Evolutionary conservation across 768 basidiomycete genomes (phyloP).

Genomic region (Leucosporidium creatinivorum): DNA sequence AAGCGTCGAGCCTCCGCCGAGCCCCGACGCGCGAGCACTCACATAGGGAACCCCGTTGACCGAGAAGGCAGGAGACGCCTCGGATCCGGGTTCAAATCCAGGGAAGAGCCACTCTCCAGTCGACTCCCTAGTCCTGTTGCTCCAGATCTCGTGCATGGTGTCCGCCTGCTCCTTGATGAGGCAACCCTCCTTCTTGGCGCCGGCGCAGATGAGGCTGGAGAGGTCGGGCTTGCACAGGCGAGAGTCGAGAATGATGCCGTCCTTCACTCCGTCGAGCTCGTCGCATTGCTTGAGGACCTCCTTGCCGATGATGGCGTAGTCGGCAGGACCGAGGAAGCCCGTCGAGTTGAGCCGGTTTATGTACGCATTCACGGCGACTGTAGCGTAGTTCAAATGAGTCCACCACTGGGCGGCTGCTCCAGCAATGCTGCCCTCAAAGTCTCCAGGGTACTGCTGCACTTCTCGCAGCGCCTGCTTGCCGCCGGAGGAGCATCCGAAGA

Average conservation of each 20-base stretch:
- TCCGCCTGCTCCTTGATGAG: conserved; percentile 5
- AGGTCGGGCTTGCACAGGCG: conserved; percentile 39
- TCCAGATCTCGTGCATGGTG: conserved; percentile 17
- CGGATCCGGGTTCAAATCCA: conserved; percentile 8
- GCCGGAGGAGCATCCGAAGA: conserved; percentile 34
- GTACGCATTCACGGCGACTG: conserved; percentile 22
- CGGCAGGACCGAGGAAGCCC: conserved; percentile 10
- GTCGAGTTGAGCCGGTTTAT: conserved; percentile 17
- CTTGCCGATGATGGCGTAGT: conserved; percentile 14
- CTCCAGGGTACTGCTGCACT: conserved; percentile 22
- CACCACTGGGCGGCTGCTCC: conserved; percentile 25
- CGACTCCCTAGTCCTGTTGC: background rate
- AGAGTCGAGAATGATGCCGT: conserved; percentile 41
- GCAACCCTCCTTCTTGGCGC: conserved; percentile 11
- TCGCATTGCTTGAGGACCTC: conserved; percentile 31
- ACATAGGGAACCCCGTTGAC: conserved; percentile 17
- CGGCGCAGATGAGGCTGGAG: background rate
- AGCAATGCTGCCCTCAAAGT: conserved; percentile 30
- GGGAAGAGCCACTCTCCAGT: conserved; percentile 23
- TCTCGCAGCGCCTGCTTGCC: conserved; percentile 32
- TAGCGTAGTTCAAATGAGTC: conserved; percentile 23
- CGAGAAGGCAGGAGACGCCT: background rate
- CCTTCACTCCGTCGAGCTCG: conserved; percentile 35
- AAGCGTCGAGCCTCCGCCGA: too few species aligned
- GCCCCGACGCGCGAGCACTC: background rate